Evolutionary conservation across 129 eudicot genomes (phyloP).

Genomic region (Mikania micrantha): DNA sequence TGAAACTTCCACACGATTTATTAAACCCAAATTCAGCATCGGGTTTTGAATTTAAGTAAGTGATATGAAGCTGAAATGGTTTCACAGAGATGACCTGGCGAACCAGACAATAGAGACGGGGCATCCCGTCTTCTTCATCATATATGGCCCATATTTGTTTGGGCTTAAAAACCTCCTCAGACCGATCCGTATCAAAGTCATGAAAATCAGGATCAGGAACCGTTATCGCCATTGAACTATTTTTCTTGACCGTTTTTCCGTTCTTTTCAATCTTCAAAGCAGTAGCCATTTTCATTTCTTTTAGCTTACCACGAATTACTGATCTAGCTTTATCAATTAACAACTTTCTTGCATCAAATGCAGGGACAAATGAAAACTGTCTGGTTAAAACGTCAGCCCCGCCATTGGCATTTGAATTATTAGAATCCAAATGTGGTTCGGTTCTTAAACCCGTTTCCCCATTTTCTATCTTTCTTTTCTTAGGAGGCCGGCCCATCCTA

Average conservation of each 20-base stretch:
- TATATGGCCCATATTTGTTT: slow-evolving; percentile 99
- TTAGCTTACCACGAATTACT: slow-evolving; percentile 55
- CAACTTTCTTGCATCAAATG: slow-evolving; percentile 64
- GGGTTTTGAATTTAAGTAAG: slow-evolving; percentile 82
- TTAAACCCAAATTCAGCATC: slow-evolving; percentile 81
- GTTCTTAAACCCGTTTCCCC: slow-evolving; percentile 32
- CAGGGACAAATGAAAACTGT: slow-evolving; percentile 44
- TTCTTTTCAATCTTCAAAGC: slow-evolving; percentile 45
- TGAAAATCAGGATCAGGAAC: slow-evolving; percentile 98
- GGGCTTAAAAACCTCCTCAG: slow-evolving; percentile 85
- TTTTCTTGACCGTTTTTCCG: slow-evolving; percentile 39
- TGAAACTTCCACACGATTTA: slow-evolving; percentile 87
- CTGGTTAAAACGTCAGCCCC: slow-evolving; percentile 20
- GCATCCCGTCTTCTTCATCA: slow-evolving; percentile 99
- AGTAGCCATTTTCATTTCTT: slow-evolving; percentile 56
- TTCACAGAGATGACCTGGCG: slow-evolving; percentile 79
- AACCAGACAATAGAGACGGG: slow-evolving; percentile 87
- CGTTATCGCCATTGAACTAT: slow-evolving; percentile 53
- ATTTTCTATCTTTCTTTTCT: slow-evolving; percentile 59
- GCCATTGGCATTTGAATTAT: slow-evolving; percentile 2
- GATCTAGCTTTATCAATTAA: slow-evolving; percentile 73
- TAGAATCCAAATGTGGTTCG: slow-evolving; percentile 24
- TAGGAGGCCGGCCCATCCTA: slow-evolving; percentile 67
- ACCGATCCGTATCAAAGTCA: slow-evolving; percentile 86
- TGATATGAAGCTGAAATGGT: slow-evolving; percentile 78